Conservation (phyloP, 495 filamentous ascomycete species). For the Trichoderma gamsii region DNA sequence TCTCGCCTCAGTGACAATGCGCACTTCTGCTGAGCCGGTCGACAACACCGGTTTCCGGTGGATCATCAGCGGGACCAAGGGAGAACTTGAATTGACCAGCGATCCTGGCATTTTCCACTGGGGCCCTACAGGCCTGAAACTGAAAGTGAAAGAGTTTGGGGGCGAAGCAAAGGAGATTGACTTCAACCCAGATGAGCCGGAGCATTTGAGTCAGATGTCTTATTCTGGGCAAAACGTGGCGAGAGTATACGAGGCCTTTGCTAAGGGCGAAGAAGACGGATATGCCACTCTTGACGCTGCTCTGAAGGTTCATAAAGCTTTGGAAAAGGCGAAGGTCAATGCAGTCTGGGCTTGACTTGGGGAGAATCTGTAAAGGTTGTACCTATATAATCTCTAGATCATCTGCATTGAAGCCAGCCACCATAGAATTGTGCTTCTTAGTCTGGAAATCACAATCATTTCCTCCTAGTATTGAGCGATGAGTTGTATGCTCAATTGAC, state of each 20-base stretch:
- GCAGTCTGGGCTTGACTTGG: background rate
- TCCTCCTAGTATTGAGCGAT: background rate
- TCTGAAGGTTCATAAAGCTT: conserved; percentile 17
- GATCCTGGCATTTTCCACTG: conserved; percentile 22
- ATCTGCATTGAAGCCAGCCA: background rate
- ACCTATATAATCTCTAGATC: no score
- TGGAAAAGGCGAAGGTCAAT: conserved; percentile 4
- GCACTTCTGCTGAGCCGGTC: conserved; percentile 26
- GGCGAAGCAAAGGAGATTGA: conserved; percentile 25
- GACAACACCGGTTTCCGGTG: conserved; percentile 32
- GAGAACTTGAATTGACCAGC: conserved; percentile 36
- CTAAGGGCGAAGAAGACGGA: conserved; percentile 20
- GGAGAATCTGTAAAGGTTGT: background rate
- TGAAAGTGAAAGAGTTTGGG: conserved; percentile 14
- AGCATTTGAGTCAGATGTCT: conserved; percentile 9
- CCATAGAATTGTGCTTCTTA: background rate
- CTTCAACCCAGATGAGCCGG: conserved; percentile 21
- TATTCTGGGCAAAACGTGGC: conserved; percentile 26
- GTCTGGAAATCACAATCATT: background rate
- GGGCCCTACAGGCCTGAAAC: conserved; percentile 20
- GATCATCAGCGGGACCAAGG: conserved; percentile 41
- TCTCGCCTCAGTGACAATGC: conserved; percentile 32
- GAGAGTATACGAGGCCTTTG: conserved; percentile 34
- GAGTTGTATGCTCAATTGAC: no score
- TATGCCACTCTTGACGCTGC: conserved; percentile 20